A percentile compares a stretch with the other conserved stretches of the same genome.
These are phyloP conservation scores for Tricholomella constricta DNA, from an alignment of 768 basidiomycete species.

Conservation along the genomic window DNA sequence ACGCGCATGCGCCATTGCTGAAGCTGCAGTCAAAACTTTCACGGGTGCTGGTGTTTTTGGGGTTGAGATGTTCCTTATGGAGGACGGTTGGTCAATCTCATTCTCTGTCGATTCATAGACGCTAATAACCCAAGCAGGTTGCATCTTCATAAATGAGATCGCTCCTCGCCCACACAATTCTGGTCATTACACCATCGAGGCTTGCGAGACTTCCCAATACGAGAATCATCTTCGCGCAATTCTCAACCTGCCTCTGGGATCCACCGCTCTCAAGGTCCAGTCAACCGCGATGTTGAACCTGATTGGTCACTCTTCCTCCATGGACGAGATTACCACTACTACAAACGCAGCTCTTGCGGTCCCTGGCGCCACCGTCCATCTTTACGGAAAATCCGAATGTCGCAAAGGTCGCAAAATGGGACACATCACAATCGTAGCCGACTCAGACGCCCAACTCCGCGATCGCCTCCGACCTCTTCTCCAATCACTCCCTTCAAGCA, in stretches of 20 bases:
- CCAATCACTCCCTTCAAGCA: slow-evolving; percentile 54
- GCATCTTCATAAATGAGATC: slow-evolving; percentile 91
- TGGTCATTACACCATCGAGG: slow-evolving; percentile 98
- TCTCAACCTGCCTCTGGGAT: slow-evolving; percentile 85
- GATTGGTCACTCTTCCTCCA: slow-evolving; percentile 76
- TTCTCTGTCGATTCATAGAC: neutral
- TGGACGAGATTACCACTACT: slow-evolving; percentile 58
- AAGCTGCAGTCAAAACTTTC: slow-evolving; percentile 75
- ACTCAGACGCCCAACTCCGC: slow-evolving; percentile 75
- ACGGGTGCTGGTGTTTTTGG: slow-evolving; percentile 94
- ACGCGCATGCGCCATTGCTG: slow-evolving; percentile 73
- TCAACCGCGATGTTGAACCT: slow-evolving; percentile 93
- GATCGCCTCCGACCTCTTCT: slow-evolving; percentile 75
- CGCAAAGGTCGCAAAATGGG: slow-evolving; percentile 97
- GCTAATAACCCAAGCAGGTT: slow-evolving; percentile 44
- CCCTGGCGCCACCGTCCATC: slow-evolving; percentile 80
- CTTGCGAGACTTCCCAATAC: slow-evolving; percentile 95
- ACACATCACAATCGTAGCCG: slow-evolving; percentile 87
- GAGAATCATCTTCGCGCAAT: slow-evolving; percentile 97
- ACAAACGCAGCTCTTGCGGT: slow-evolving; percentile 61
- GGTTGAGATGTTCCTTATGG: slow-evolving; percentile 96
- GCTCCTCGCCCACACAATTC: slow-evolving; percentile 98
- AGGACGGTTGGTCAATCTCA: slow-evolving; percentile 59
- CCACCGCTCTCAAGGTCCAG: slow-evolving; percentile 84
- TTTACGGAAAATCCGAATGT: slow-evolving; percentile 93